A percentile compares a stretch with the other conserved stretches of the same genome.
Evolutionary conservation across 192 early-diverging fungal species (phyloP).

Genomic region (Podila epicladia): DNA sequence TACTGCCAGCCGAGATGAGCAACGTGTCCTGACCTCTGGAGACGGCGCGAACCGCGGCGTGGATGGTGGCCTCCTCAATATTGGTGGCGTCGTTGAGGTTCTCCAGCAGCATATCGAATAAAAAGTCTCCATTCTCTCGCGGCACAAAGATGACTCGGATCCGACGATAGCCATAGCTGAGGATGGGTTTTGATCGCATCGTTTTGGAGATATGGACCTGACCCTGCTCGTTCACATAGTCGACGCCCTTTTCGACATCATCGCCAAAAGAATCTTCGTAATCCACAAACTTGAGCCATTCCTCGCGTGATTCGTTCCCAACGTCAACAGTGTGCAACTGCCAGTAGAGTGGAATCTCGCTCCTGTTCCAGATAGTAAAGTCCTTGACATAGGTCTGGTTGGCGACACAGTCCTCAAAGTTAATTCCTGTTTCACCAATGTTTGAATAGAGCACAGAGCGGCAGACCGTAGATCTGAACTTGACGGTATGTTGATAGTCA

Average conservation of each 20-base stretch:
- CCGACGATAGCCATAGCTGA: conserved; percentile 71
- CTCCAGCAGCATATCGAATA: conserved; percentile 89
- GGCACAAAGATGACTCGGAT: conserved; percentile 90
- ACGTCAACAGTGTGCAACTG: conserved; percentile 77
- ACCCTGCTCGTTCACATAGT: conserved; percentile 41
- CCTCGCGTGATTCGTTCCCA: conserved; percentile 60
- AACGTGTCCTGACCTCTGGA: conserved; percentile 75
- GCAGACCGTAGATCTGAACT: conserved; percentile 88
- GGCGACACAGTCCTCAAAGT: conserved; percentile 93
- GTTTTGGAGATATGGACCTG: conserved; percentile 23
- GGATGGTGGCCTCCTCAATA: conserved; percentile 79
- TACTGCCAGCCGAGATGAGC: conserved; percentile 74
- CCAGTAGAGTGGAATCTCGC: conserved; percentile 94
- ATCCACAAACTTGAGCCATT: conserved; percentile 80
- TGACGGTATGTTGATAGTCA: conserved; percentile 71
- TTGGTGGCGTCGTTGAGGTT: conserved; percentile 91
- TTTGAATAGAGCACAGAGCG: conserved; percentile 93
- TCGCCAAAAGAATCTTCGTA: conserved; percentile 65
- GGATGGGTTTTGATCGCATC: conserved; percentile 65
- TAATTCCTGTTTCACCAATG: conserved; percentile 90
- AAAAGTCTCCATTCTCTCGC: conserved; percentile 89
- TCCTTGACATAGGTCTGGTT: conserved; percentile 91
- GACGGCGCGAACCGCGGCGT: conserved; percentile 81
- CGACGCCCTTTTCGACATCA: conserved; percentile 29
- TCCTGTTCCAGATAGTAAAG: conserved; percentile 89